These are phyloP conservation scores for Leishmania aethiopica DNA, from an alignment of 208 protist species.

Conservation along the genomic window DNA sequence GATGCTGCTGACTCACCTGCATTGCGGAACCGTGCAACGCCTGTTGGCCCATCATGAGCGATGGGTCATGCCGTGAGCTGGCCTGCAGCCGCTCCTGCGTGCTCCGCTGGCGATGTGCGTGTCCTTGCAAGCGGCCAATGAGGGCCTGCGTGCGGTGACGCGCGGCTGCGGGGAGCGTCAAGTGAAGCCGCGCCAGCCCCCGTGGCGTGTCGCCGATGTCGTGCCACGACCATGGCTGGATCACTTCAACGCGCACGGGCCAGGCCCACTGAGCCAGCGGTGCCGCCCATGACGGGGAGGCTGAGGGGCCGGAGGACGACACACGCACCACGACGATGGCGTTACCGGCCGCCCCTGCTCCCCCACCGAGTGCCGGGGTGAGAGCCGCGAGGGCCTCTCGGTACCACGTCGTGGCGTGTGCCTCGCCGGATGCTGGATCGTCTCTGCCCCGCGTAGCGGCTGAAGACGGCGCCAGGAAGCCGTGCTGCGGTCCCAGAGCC, in stretches of 20 bases:
- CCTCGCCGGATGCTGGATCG: background rate
- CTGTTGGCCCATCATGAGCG: constrained; percentile 19
- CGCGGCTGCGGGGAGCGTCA: constrained; percentile 36
- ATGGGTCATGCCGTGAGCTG: constrained; percentile 17
- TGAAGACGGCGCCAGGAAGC: constrained; percentile 1
- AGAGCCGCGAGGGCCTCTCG: constrained; percentile 18
- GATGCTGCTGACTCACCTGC: constrained; percentile 25
- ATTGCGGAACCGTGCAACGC: constrained; percentile 28
- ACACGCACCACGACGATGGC: constrained; percentile 34
- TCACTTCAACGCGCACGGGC: constrained; percentile 39
- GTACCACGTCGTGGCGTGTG: constrained; percentile 16
- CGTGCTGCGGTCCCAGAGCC: constrained; percentile 7
- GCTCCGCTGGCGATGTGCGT: constrained; percentile 12
- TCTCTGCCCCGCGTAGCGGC: background rate
- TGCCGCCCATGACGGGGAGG: constrained; percentile 11
- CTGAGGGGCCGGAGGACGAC: background rate
- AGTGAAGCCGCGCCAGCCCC: constrained; percentile 35
- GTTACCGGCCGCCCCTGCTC: constrained; percentile 21
- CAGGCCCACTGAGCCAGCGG: constrained; percentile 25
- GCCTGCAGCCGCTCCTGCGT: constrained; percentile 16
- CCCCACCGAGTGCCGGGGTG: background rate
- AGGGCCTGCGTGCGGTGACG: constrained; percentile 53
- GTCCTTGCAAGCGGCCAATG: constrained; percentile 47
- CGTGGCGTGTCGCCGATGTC: background rate
- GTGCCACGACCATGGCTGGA: constrained; percentile 17